Evolutionary conservation across 495 filamentous ascomycete genomes (phyloP).

Genomic region (Neurospora intermedia): DNA sequence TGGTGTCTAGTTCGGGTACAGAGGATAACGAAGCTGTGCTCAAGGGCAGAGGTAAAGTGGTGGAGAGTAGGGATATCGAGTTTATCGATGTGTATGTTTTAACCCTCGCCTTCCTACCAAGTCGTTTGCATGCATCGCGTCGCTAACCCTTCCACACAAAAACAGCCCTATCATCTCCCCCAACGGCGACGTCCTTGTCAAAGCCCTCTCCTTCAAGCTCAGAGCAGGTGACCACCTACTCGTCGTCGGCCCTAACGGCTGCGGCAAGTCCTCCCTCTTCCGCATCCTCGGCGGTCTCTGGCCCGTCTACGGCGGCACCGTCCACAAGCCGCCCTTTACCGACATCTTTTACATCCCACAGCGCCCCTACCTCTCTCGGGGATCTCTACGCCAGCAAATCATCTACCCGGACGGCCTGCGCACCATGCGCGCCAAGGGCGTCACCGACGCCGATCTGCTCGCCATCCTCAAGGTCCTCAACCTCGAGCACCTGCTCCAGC

Average conservation of each 20-base stretch:
- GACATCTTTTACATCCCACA: conserved; percentile 99
- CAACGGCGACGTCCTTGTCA: conserved; percentile 85
- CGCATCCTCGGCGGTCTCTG: conserved; percentile 92
- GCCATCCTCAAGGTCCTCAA: conserved; percentile 67
- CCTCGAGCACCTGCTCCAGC: conserved; percentile 73
- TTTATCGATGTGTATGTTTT: conserved; percentile 61
- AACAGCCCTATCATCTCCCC: conserved; percentile 81
- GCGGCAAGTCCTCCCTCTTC: conserved; percentile 92
- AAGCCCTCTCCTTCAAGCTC: conserved; percentile 74
- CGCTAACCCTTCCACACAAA: conserved; percentile 1
- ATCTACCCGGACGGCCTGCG: conserved; percentile 88
- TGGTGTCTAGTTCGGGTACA: conserved; percentile 76
- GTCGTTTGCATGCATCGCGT: neutral
- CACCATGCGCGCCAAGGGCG: conserved; percentile 74
- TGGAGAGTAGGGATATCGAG: conserved; percentile 71
- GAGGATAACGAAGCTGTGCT: conserved; percentile 72
- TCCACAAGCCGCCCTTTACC: conserved; percentile 76
- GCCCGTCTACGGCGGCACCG: conserved; percentile 95
- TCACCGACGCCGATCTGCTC: conserved; percentile 72
- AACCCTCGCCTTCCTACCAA: neutral
- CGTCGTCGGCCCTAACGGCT: conserved; percentile 93
- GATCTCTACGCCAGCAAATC: conserved; percentile 85
- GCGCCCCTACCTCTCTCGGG: conserved; percentile 82
- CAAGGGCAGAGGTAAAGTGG: conserved; percentile 61
- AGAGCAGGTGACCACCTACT: conserved; percentile 79